Percentiles rank a stretch among this genome's conserved stretches.
Conservation (phyloP, 805 yeast species). For the Metschnikowia santaceciliae region DNA sequence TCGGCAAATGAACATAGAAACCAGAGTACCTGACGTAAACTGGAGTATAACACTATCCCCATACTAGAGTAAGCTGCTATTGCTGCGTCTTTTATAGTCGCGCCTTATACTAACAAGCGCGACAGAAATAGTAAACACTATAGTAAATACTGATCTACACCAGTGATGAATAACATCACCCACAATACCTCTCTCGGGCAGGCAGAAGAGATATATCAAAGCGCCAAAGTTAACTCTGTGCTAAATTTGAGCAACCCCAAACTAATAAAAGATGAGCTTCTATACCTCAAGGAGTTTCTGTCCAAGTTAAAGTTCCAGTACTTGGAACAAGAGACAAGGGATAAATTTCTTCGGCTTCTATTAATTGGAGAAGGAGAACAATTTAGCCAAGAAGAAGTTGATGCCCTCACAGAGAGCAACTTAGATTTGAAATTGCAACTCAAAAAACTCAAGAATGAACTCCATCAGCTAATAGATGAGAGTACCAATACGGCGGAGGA, state of each 20-base stretch:
- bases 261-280: constrained; percentile 26
- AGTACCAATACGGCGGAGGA: constrained; percentile 28
- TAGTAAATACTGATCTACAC: background rate
- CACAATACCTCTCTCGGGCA: constrained; percentile 7
- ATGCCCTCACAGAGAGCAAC: constrained; percentile 20
- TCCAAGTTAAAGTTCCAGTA: constrained; percentile 60
- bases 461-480: constrained; percentile 24
- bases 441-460: constrained; percentile 23
- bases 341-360: constrained; percentile 55
- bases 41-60: background rate
- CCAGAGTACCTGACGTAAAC: no score
- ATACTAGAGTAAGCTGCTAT: no score
- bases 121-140: background rate
- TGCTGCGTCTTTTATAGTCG: background rate
- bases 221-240: constrained; percentile 7
- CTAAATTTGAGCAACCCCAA: constrained; percentile 10
- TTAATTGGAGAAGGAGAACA: constrained; percentile 29
- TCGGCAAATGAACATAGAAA: no score
- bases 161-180: background rate
- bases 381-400: constrained; percentile 32
- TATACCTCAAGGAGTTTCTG: constrained; percentile 38
- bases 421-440: constrained; percentile 24
- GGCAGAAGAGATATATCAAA: constrained; percentile 11
- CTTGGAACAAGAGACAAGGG: constrained; percentile 69
- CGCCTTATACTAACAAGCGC: background rate